Evolutionary conservation across 352 stramenopile species (phyloP), one percentile per base, ranked within the genome.

Genomic region (Ophiocytium majus): DNA sequence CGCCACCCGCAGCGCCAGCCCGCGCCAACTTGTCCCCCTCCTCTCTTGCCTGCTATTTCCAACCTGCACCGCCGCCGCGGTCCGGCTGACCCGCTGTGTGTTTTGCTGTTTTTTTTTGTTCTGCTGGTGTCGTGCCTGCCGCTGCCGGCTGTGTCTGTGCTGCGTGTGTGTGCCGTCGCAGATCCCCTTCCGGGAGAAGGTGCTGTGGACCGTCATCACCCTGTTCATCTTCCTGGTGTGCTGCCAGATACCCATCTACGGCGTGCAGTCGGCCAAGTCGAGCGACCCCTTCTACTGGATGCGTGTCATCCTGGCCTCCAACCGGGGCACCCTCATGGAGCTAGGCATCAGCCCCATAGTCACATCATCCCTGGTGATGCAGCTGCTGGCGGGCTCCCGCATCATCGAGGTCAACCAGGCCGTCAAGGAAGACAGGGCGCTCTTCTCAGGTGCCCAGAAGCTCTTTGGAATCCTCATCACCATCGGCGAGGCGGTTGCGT

Each of bases 151-250:
- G n/a, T n/a, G n/a, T n/a, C n/a, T n/a, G n/a, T n/a, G n/a, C n/a
- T n/a, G n/a, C n/a, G n/a, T n/a, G n/a, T n/a, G n/a, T n/a, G n/a
- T n/a, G n/a, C n/a, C n/a, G n/a, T n/a, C n/a, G 43, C 80, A 95
- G 94, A 98, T 99, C 90, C 96, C 96, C 64, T 99, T 99, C 93
- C 95, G 97, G 86, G 97, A 99, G 92, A 99, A 99, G 92, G 94
- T 99, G 64, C 91, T 99, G 71, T 99, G 97, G 97, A 99, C 97
- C 17, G 97, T 98, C 66, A 98, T 99, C 90, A 98, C 97, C 84
- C 94, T 99, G 35, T 99, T 99, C 93, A 99, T 99, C 87, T 99
- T 99, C 92, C 92, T 99, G 82, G 97, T 99, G 35, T 99, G 96
- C 91, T 99, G 97, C 90, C 97, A 99, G 92, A 99, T 99, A 90